Base-by-base conservation (phyloP, 2,329 filamentous ascomycete species). In the Sporothrix protearum region DNA sequence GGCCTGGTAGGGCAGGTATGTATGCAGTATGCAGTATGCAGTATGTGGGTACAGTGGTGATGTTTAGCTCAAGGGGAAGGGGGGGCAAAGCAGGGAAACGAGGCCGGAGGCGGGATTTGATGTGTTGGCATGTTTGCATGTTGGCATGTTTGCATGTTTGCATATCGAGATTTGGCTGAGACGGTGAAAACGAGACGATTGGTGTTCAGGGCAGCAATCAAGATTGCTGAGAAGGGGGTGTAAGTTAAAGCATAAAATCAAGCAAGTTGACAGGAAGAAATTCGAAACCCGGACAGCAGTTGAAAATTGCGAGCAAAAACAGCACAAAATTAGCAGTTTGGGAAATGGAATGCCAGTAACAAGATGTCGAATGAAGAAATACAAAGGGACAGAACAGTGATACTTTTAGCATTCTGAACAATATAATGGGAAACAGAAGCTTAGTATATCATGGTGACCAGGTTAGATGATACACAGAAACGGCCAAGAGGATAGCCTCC, bases 151-250 rank as follows among this genome's bases (percentile, higher is more conserved):
- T 39, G 61, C 61, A 66, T 28, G 22, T 4, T 57, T 64, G 59
- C 61, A 47, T 66, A 19, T 66, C 19, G 36, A 45, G 45, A 51
- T 67, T 51, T 25, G n/a, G 64, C 22, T 33, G 61, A 22, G 64
- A 51, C 25, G 30, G 53, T 53, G 64, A 51, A 33, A 67, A 67
- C 25, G 63, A 51, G 63, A 67, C 25, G 64, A 67, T 53, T 28
- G 47, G 28, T 51, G 10, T 68, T 19, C 30, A 36, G 30, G 66
- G 47, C 19, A 33, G 49, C 61, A 66, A 36, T 33, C 25, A 42
- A 10, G 53, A n/a, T 10, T 36, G n/a, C n/a, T 12, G 33, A 25
- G n/a, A 63, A 66, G n/a, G 30, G 64, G 10, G 49, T 64, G 22
- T 30, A 45, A 39, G 22, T 25, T 22, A 19, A 33, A 16, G 36